Conservation (phyloP, 176 grass and related monocot genomes). For the Alloteropsis semialata region DNA sequence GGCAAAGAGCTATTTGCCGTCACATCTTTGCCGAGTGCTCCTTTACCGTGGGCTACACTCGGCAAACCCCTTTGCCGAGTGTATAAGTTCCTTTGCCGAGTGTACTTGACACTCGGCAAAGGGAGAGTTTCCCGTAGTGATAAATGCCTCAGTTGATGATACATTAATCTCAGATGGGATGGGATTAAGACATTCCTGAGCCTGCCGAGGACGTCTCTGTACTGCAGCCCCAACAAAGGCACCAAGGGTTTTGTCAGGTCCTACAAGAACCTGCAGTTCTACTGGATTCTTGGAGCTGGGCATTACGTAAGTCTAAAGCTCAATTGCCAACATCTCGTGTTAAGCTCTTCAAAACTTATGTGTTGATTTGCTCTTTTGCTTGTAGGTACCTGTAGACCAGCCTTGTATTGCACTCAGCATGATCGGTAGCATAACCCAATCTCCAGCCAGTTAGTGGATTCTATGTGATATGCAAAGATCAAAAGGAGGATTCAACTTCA, state of each 20-base stretch:
- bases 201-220: slow-evolving; percentile 44
- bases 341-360: background rate
- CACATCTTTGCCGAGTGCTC: too few relatives aligned
- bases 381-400: slow-evolving; percentile 65
- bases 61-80: too few relatives aligned
- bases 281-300: slow-evolving; percentile 91
- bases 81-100: too few relatives aligned
- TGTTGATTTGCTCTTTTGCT: background rate
- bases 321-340: background rate
- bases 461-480: background rate
- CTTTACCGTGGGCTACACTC: too few relatives aligned
- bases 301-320: slow-evolving; percentile 59
- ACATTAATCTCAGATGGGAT: slow-evolving; percentile 37
- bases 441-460: slow-evolving; percentile 39
- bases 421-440: slow-evolving; percentile 55
- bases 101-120: too few relatives aligned
- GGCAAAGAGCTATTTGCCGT: too few relatives aligned
- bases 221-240: slow-evolving; percentile 36
- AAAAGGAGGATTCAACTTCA: background rate
- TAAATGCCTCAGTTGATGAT: background rate
- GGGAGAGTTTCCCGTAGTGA: too few relatives aligned
- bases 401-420: slow-evolving; percentile 66
- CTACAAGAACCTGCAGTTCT: slow-evolving; percentile 82
- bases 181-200: slow-evolving; percentile 62
- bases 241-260: slow-evolving; percentile 76